Percentiles rank a stretch among this genome's conserved stretches.
Evolutionary conservation across 352 stramenopile genomes (phyloP).

Genomic region (Phytophthora gonapodyides): DNA sequence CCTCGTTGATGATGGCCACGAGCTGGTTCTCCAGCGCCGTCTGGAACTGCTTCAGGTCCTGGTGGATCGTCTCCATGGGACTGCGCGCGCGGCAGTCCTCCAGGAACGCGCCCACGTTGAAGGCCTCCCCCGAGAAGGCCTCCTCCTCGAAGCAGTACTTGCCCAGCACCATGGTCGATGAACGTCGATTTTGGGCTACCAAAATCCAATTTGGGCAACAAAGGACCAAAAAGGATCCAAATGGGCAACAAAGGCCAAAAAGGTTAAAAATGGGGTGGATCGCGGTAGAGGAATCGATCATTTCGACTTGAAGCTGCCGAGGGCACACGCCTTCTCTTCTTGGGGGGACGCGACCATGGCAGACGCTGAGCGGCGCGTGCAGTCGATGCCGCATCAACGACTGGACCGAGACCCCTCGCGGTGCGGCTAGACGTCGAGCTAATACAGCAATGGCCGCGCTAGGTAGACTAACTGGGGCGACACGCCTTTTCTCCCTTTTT

Average conservation of each 20-base stretch:
- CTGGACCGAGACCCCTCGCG: slow-evolving; percentile 60
- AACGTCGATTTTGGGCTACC: too few species aligned
- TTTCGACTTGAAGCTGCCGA: slow-evolving; percentile 33
- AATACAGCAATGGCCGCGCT: neutral
- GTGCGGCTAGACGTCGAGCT: slow-evolving; percentile 18
- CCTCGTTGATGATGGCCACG: slow-evolving; percentile 89
- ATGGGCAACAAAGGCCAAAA: too few species aligned
- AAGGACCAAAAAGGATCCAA: too few species aligned
- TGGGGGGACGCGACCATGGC: slow-evolving; percentile 17
- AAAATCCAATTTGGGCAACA: too few species aligned
- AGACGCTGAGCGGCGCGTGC: slow-evolving; percentile 38
- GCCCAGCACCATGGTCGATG: slow-evolving; percentile 38
- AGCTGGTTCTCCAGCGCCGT: slow-evolving; percentile 88
- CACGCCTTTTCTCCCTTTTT: neutral
- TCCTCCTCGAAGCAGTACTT: slow-evolving; percentile 87
- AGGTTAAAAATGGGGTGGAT: too few species aligned
- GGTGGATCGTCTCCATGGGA: slow-evolving; percentile 85
- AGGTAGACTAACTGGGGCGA: neutral
- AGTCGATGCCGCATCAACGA: slow-evolving; percentile 51
- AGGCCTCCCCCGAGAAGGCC: slow-evolving; percentile 75
- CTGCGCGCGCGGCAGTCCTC: slow-evolving; percentile 75
- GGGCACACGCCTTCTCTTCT: slow-evolving; percentile 1
- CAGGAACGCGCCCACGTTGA: slow-evolving; percentile 71
- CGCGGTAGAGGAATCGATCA: slow-evolving; percentile 30
- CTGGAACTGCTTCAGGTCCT: slow-evolving; percentile 86